A percentile compares a stretch with the other conserved stretches of the same genome.
Evolutionary conservation across 139 green algal species (phyloP).

Genomic region (Auxenochlorella pyrenoidosa): DNA sequence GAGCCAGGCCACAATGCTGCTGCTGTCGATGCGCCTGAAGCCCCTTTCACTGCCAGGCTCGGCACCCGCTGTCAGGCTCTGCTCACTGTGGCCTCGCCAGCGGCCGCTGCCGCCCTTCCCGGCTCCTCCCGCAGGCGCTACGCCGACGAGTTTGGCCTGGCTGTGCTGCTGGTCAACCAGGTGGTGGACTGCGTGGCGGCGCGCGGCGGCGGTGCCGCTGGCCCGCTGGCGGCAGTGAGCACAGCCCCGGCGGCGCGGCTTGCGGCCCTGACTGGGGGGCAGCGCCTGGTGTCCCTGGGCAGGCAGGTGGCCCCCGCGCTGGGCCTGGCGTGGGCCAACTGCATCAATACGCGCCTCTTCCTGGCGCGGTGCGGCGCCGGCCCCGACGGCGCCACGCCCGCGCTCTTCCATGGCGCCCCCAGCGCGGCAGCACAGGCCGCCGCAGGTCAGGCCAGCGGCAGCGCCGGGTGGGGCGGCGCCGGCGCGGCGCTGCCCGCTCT

Average conservation of each 20-base stretch:
- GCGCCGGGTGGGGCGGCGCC: too few species aligned
- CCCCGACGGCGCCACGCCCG: not conserved
- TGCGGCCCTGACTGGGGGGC: constrained; percentile 41
- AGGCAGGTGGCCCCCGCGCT: constrained; percentile 72
- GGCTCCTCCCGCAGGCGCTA: constrained; percentile 34
- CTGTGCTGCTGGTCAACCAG: constrained; percentile 79
- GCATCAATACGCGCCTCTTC: constrained; percentile 76
- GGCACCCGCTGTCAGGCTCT: not conserved
- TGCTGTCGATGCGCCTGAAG: not conserved
- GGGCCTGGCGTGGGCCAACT: constrained; percentile 83
- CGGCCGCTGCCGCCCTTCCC: not conserved
- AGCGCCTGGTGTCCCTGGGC: constrained; percentile 57
- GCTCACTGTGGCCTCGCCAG: too few species aligned
- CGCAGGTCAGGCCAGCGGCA: not conserved
- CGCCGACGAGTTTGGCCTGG: constrained; percentile 57
- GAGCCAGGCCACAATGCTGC: not conserved
- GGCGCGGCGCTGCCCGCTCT: not conserved
- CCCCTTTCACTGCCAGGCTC: not conserved
- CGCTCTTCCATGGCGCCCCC: not conserved
- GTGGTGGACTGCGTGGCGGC: constrained; percentile 58
- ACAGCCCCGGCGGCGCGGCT: not conserved
- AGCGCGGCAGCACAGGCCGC: constrained; percentile 9
- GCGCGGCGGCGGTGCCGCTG: not conserved
- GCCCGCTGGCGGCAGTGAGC: not conserved
- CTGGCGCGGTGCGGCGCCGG: constrained; percentile 42